A percentile compares a stretch with the other conserved stretches of the same genome.
These are phyloP conservation scores for Puccinia horiana DNA, from an alignment of 1,284 basidiomycete species.

Conservation along the genomic window DNA sequence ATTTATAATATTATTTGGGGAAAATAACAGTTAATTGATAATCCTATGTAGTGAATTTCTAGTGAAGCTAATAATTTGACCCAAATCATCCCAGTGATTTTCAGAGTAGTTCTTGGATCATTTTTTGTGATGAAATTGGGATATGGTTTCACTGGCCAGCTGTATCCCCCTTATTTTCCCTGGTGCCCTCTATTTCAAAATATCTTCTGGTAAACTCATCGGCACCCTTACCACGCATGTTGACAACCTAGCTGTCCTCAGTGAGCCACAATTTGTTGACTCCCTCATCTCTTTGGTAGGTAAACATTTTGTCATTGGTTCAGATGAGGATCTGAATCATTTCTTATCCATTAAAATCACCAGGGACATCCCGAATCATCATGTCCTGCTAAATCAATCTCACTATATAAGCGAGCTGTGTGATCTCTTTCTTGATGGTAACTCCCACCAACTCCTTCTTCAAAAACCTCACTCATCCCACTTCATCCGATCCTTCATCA, in stretches of 20 bases:
- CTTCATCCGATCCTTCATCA: neutral
- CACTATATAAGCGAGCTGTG: neutral
- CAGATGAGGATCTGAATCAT: neutral
- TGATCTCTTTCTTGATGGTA: neutral
- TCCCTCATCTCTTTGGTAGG: neutral
- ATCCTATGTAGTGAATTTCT: too few relatives aligned
- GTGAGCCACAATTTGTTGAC: neutral
- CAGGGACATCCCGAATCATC: neutral
- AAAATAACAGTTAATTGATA: too few relatives aligned
- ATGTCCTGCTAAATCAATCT: neutral
- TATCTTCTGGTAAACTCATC: neutral
- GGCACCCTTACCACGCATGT: neutral
- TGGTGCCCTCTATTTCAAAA: slow-evolving; percentile 28
- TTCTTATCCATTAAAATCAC: neutral
- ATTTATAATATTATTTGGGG: too few relatives aligned
- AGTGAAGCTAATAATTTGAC: too few relatives aligned
- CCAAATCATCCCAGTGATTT: too few relatives aligned
- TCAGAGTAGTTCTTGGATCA: too few relatives aligned
- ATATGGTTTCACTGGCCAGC: too few relatives aligned
- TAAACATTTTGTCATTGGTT: too few relatives aligned
- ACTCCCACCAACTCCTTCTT: neutral
- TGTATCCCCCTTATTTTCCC: too few relatives aligned
- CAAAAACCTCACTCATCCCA: neutral
- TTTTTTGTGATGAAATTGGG: too few relatives aligned
- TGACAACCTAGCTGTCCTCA: neutral